A percentile compares a stretch with the other conserved stretches of the same genome.
Conservation (phyloP, 441 rosid species). For the Erysimum cheiri region DNA sequence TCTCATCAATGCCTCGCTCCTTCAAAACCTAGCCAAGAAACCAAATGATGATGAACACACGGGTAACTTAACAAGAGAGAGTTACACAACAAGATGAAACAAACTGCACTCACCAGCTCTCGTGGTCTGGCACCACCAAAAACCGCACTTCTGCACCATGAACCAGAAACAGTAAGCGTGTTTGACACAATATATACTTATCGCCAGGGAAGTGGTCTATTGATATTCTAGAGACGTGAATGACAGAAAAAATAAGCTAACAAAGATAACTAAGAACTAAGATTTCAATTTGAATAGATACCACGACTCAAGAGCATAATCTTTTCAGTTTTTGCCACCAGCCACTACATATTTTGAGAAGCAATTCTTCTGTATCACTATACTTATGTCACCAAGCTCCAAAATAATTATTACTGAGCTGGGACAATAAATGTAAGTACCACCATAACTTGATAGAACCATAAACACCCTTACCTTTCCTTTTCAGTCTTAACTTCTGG, state of each 20-base stretch:
- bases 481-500: slow-evolving; percentile 55
- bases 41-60: slow-evolving; percentile 17
- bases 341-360: slow-evolving; percentile 1
- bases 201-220: slow-evolving; percentile 20
- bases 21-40: slow-evolving; percentile 63
- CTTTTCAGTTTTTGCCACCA: slow-evolving; percentile 10
- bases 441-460: slow-evolving; percentile 2
- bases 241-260: slow-evolving; percentile 10
- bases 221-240: slow-evolving; percentile 16
- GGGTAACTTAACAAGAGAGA: slow-evolving; percentile 12
- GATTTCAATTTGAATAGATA: slow-evolving; percentile 9
- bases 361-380: slow-evolving; percentile 14
- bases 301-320: slow-evolving; percentile 27
- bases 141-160: slow-evolving; percentile 63
- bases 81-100: slow-evolving; percentile 30
- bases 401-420: slow-evolving; percentile 12
- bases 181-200: slow-evolving; percentile 20
- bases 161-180: slow-evolving; percentile 28
- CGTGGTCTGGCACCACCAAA: slow-evolving; percentile 91
- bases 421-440: slow-evolving; percentile 10
- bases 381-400: slow-evolving; percentile 19
- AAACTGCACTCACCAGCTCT: slow-evolving; percentile 65
- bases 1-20: slow-evolving; percentile 66
- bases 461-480: slow-evolving; percentile 59
- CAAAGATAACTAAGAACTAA: slow-evolving; percentile 11